These are phyloP conservation scores for Kodamaea derodonti DNA, from an alignment of 1,139 yeast species.

Conservation along the genomic window DNA sequence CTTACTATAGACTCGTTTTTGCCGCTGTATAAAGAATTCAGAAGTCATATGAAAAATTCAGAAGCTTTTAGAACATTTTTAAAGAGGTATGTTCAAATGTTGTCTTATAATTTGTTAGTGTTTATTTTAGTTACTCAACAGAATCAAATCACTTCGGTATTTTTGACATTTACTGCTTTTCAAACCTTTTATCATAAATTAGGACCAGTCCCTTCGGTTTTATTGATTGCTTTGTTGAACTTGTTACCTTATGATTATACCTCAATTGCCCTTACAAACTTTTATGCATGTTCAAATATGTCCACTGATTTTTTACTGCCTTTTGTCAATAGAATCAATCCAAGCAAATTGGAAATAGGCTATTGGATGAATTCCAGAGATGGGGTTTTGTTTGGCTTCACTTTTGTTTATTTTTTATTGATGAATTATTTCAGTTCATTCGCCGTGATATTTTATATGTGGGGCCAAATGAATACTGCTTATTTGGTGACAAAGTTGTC, in stretches of 20 bases:
- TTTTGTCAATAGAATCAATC: slow-evolving; percentile 48
- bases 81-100: slow-evolving; percentile 11
- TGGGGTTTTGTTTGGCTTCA: slow-evolving; percentile 58
- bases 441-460: slow-evolving; percentile 49
- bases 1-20: background rate
- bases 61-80: slow-evolving; percentile 11
- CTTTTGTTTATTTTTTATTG: slow-evolving; percentile 45
- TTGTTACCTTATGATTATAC: slow-evolving; percentile 32
- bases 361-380: slow-evolving; percentile 55
- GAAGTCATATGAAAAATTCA: slow-evolving; percentile 12
- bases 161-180: slow-evolving; percentile 42
- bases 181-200: slow-evolving; percentile 41
- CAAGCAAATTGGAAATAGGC: slow-evolving; percentile 39
- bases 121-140: slow-evolving; percentile 21
- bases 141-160: slow-evolving; percentile 32
- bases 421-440: slow-evolving; percentile 40
- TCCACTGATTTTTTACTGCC: slow-evolving; percentile 48
- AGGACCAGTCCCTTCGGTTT: slow-evolving; percentile 44
- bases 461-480: slow-evolving; percentile 54
- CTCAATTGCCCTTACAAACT: slow-evolving; percentile 36
- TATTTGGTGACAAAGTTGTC: slow-evolving; percentile 52
- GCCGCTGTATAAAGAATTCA: slow-evolving; percentile 7
- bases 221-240: slow-evolving; percentile 30
- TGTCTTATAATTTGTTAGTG: slow-evolving; percentile 10
- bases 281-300: slow-evolving; percentile 45